Evolutionary conservation across 305 asterid genomes (phyloP).

Genomic region (Plantago rigida): DNA sequence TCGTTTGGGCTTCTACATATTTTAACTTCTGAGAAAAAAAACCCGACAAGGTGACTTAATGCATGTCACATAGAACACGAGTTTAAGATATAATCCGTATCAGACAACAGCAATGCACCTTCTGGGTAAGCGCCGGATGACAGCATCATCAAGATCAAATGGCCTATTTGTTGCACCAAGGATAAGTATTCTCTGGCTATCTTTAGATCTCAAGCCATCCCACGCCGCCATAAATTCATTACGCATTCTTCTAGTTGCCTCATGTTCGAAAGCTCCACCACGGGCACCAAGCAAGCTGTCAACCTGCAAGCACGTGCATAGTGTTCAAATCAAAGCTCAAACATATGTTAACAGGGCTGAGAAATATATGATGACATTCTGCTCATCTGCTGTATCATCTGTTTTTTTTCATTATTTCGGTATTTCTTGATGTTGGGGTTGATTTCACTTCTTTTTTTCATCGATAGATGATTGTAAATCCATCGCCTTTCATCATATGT

Average conservation of each 20-base stretch:
- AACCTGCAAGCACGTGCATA: constrained; percentile 49
- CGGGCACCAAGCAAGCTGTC: constrained; percentile 99
- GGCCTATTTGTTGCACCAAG: constrained; percentile 99
- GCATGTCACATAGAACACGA: neutral
- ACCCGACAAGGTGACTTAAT: neutral
- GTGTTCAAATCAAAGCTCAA: neutral
- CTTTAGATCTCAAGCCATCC: constrained; percentile 98
- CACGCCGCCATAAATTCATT: constrained; percentile 99
- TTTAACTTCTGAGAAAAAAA: neutral
- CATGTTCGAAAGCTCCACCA: constrained; percentile 91
- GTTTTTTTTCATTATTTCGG: too few relatives aligned
- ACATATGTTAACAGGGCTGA: too few relatives aligned
- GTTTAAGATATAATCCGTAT: neutral
- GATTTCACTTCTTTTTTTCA: too few relatives aligned
- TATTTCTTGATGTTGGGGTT: too few relatives aligned
- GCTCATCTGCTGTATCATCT: too few relatives aligned
- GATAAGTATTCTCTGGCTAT: constrained; percentile 81
- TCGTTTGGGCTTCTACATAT: too few relatives aligned
- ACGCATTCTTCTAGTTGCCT: constrained; percentile 97
- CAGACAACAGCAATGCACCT: constrained; percentile 39
- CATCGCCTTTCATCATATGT: too few relatives aligned
- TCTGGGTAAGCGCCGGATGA: constrained; percentile 93
- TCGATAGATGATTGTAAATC: too few relatives aligned
- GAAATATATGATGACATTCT: too few relatives aligned
- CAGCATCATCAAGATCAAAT: constrained; percentile 98